Evolutionary conservation across 768 basidiomycete genomes (phyloP).

Genomic region (Lentinula edodes): DNA sequence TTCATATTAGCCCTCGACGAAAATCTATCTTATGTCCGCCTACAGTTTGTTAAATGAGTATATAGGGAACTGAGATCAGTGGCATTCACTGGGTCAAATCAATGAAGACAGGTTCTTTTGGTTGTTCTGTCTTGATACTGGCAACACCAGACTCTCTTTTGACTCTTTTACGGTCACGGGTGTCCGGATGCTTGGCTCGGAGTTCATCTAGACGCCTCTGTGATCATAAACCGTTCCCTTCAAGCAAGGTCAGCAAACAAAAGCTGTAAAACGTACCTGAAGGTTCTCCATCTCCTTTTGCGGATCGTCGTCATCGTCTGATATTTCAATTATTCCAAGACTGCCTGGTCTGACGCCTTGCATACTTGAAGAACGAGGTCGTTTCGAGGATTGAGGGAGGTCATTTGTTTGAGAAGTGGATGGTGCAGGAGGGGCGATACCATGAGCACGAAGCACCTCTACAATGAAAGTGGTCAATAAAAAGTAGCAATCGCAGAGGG

Average conservation of each 20-base stretch:
- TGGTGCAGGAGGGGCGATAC: not conserved
- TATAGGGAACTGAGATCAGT: too few relatives aligned
- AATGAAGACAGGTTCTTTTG: not conserved
- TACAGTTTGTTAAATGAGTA: too few relatives aligned
- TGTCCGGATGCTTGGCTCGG: not conserved
- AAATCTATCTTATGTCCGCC: too few relatives aligned
- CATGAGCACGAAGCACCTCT: not conserved
- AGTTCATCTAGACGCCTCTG: not conserved
- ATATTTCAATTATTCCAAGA: not conserved
- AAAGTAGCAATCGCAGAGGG: too few relatives aligned
- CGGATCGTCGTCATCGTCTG: not conserved
- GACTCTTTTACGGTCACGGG: not conserved
- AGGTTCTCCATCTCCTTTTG: not conserved
- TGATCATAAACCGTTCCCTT: not conserved
- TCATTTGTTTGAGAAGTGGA: not conserved
- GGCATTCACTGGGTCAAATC: not conserved
- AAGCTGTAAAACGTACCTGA: not conserved
- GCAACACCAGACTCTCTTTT: not conserved
- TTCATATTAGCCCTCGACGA: too few relatives aligned
- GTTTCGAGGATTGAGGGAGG: not conserved
- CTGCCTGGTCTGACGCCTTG: not conserved
- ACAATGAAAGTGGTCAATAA: not conserved
- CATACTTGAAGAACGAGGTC: not conserved
- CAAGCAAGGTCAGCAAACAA: not conserved
- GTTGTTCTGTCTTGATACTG: not conserved